These are phyloP conservation scores for Candida labiduridarum DNA, from an alignment of 1,139 yeast genomes.

Conservation along the genomic window DNA sequence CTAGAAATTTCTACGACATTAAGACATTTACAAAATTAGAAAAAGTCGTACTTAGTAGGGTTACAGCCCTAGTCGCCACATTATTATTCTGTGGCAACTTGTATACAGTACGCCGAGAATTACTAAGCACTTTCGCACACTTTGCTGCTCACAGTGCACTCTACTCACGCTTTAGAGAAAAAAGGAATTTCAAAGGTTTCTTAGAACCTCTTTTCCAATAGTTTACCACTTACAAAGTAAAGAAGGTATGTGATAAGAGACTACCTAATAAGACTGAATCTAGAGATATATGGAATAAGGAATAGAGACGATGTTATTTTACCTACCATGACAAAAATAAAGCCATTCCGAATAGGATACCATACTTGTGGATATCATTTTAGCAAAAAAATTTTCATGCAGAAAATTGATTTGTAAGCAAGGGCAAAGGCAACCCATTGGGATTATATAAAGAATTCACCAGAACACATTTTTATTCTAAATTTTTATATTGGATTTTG, in stretches of 20 bases:
- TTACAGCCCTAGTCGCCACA: slow-evolving; percentile 3
- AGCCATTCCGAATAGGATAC: too few relatives aligned
- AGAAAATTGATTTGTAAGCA: slow-evolving; percentile 8
- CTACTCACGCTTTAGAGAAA: slow-evolving; percentile 10
- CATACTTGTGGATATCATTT: neutral
- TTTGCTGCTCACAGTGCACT: neutral
- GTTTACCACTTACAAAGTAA: slow-evolving; percentile 20
- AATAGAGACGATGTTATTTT: neutral
- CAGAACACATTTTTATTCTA: neutral
- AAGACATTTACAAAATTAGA: neutral
- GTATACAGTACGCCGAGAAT: slow-evolving; percentile 2
- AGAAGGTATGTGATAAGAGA: slow-evolving; percentile 22
- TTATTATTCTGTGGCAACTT: neutral
- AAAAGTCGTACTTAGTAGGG: slow-evolving; percentile 2
- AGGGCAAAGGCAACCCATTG: neutral
- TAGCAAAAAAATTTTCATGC: slow-evolving; percentile 7
- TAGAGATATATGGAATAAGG: neutral
- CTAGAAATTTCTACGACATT: slow-evolving; percentile 2
- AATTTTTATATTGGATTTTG: neutral
- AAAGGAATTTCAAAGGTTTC: slow-evolving; percentile 6
- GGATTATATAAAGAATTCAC: too few relatives aligned
- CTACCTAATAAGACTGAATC: slow-evolving; percentile 1
- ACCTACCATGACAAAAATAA: neutral
- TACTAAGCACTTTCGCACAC: slow-evolving; percentile 6
- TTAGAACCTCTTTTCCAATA: slow-evolving; percentile 7